A percentile compares a stretch with the other conserved stretches of the same genome.
phyloP scores from a whole-genome alignment of 805 yeast genomes.

The Barnettozyma californica region DNA sequence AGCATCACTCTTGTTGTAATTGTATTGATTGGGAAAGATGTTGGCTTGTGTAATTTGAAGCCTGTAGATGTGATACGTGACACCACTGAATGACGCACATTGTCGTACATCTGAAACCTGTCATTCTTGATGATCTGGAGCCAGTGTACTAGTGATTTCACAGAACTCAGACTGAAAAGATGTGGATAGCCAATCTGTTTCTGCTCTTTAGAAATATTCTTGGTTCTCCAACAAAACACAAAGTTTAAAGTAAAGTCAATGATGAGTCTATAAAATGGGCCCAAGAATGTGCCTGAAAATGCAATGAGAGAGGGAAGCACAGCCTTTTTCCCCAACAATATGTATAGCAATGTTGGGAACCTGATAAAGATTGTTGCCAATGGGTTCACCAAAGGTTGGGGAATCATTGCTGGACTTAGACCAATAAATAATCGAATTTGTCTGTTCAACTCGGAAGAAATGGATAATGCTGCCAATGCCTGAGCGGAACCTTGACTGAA shows the following conservation, averaged over 20 bases:
- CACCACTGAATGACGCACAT: conserved; percentile 27
- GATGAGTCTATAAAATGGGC: conserved; percentile 63
- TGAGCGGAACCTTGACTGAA: conserved; percentile 95
- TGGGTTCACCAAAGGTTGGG: conserved; percentile 73
- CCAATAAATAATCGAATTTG: conserved; percentile 62
- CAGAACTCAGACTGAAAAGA: conserved; percentile 85
- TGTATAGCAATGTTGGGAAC: conserved; percentile 67
- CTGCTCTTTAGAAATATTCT: conserved; percentile 66
- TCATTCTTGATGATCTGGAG: conserved; percentile 78
- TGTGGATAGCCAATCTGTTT: conserved; percentile 81
- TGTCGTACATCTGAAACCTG: conserved; percentile 87
- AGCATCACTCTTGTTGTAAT: conserved; percentile 57
- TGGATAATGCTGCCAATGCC: conserved; percentile 79
- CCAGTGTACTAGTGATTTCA: conserved; percentile 94
- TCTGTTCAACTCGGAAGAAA: conserved; percentile 57
- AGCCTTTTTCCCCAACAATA: conserved; percentile 69
- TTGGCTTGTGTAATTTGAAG: conserved; percentile 31
- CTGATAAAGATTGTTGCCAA: conserved; percentile 71
- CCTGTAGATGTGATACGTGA: conserved; percentile 2
- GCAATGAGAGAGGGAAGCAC: conserved; percentile 68
- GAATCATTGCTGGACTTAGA: conserved; percentile 91
- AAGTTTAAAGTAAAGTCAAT: conserved; percentile 67
- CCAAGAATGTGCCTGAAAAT: conserved; percentile 76
- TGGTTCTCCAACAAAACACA: conserved; percentile 76
- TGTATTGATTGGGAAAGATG: conserved; percentile 50